These are phyloP conservation scores for Exobasidium cylindrosporum DNA, from an alignment of 1,284 basidiomycete species.

Conservation along the genomic window DNA sequence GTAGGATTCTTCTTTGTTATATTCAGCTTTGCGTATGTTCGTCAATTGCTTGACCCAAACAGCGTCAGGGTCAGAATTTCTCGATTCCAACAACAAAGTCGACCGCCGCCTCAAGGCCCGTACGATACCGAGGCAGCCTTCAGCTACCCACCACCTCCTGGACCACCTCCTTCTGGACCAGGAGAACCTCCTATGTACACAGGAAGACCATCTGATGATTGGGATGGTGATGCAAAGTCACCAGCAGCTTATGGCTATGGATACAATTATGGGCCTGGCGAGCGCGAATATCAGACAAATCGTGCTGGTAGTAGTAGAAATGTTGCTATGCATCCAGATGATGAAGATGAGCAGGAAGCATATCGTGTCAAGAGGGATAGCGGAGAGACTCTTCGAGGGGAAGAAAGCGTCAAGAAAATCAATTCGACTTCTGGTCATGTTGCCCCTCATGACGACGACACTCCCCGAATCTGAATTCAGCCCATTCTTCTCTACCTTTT, in stretches of 20 bases:
- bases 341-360: background rate
- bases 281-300: background rate
- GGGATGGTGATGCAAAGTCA: conserved; percentile 5
- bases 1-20: conserved; percentile 37
- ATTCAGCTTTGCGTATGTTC: conserved; percentile 41
- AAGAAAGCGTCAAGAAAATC: background rate
- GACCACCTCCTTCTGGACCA: conserved; percentile 7
- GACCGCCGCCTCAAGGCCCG: conserved; percentile 1
- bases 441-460: background rate
- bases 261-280: background rate
- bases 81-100: background rate
- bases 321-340: background rate
- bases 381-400: conserved; percentile 4
- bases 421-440: background rate
- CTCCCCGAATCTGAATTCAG: background rate
- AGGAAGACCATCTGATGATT: conserved; percentile 4
- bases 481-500: too few relatives aligned
- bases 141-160: conserved; percentile 10
- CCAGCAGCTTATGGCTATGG: background rate
- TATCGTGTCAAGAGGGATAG: background rate
- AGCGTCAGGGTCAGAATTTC: conserved; percentile 20
- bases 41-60: conserved; percentile 34
- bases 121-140: conserved; percentile 12
- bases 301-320: conserved; percentile 2
- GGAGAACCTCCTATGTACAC: background rate